A percentile compares a stretch with the other conserved stretches of the same genome.
These are phyloP conservation scores for Raffaelea arxii DNA, from an alignment of 2,329 filamentous ascomycete species.

Conservation along the genomic window DNA sequence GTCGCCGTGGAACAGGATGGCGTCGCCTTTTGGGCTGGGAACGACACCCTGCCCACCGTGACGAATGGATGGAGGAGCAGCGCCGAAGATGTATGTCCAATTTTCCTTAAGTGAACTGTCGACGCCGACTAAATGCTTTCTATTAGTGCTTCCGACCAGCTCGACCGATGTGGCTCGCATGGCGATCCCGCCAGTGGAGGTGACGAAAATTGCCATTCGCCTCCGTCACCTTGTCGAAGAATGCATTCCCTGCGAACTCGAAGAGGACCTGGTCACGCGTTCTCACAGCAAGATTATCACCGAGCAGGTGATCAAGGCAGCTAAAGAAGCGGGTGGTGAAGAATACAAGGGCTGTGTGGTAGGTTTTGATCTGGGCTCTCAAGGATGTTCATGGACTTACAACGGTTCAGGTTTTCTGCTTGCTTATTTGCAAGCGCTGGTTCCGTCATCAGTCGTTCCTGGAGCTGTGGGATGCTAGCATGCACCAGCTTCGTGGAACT, in stretches of 20 bases:
- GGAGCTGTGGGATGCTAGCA: slow-evolving; percentile 87
- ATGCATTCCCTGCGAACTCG: slow-evolving; percentile 82
- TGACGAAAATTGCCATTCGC: slow-evolving; percentile 82
- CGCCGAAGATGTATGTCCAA: slow-evolving; percentile 18
- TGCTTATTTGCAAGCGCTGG: slow-evolving; percentile 62
- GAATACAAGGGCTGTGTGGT: slow-evolving; percentile 69
- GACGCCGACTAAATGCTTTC: neutral
- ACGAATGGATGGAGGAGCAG: slow-evolving; percentile 21
- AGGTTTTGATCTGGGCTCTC: slow-evolving; percentile 8
- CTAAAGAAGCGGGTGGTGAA: slow-evolving; percentile 68
- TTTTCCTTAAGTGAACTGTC: neutral
- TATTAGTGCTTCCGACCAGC: slow-evolving; percentile 55
- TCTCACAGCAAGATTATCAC: slow-evolving; percentile 85
- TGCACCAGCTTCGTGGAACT: slow-evolving; percentile 67
- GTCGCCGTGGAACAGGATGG: slow-evolving; percentile 11
- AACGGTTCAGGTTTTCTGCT: slow-evolving; percentile 49
- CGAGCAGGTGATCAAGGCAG: slow-evolving; percentile 64
- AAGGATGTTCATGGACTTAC: neutral
- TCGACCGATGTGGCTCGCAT: slow-evolving; percentile 49
- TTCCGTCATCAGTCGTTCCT: slow-evolving; percentile 69
- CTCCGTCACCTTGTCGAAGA: slow-evolving; percentile 86
- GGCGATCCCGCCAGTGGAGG: slow-evolving; percentile 64
- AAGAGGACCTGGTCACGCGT: slow-evolving; percentile 61
- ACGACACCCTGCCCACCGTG: slow-evolving; percentile 15
- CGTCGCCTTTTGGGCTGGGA: slow-evolving; percentile 22